These are phyloP conservation scores for Cynanchum wilfordii DNA, from an alignment of 257 asterid species.

Conservation along the genomic window DNA sequence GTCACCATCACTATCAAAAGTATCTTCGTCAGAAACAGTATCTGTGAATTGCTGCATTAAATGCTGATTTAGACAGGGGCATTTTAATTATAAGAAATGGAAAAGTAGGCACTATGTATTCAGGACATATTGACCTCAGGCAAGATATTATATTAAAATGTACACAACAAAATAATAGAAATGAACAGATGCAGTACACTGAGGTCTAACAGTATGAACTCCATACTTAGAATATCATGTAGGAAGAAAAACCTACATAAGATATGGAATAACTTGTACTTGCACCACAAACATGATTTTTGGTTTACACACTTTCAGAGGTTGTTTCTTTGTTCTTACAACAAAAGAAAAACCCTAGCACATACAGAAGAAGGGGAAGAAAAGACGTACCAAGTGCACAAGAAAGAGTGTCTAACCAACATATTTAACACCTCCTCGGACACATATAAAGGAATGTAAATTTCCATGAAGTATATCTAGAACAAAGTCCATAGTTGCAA, in stretches of 20 bases:
- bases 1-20: conserved; percentile 68
- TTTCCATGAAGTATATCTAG: neutral
- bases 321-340: neutral
- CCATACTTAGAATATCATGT: neutral
- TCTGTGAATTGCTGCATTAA: conserved; percentile 71
- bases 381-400: neutral
- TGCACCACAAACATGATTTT: neutral
- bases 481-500: neutral
- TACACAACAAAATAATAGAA: neutral
- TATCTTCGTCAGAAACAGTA: conserved; percentile 73
- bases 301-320: neutral
- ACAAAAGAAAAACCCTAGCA: neutral
- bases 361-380: neutral
- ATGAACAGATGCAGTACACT: neutral
- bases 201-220: neutral
- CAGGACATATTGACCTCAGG: neutral
- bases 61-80: conserved; percentile 28
- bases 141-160: neutral
- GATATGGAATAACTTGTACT: neutral
- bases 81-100: conserved; percentile 10
- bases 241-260: neutral
- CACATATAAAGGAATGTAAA: neutral
- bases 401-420: neutral
- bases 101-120: neutral
- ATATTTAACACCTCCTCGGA: neutral